A percentile compares a stretch with the other conserved stretches of the same genome.
These are phyloP conservation scores for Prototheca wickerhamii DNA, from an alignment of 163 green algal genomes.

Conservation along the genomic window DNA sequence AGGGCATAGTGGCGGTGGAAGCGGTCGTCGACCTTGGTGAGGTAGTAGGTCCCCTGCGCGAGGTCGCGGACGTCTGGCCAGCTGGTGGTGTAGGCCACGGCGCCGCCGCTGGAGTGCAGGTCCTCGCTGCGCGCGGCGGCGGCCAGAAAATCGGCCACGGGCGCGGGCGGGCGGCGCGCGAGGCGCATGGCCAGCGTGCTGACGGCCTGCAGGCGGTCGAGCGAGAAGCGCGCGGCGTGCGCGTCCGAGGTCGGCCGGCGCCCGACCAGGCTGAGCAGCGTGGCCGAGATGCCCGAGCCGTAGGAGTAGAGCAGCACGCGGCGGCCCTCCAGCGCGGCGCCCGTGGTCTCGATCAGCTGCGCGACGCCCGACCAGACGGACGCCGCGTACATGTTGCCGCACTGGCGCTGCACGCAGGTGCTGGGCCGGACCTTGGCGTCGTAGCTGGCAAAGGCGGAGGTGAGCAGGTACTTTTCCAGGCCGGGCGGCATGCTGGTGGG, in stretches of 20 bases:
- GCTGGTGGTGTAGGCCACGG: slow-evolving; percentile 9
- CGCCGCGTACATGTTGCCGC: slow-evolving; percentile 78
- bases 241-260: slow-evolving; percentile 8
- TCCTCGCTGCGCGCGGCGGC: slow-evolving; percentile 17
- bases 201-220: slow-evolving; percentile 3
- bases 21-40: slow-evolving; percentile 28
- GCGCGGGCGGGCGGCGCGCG: slow-evolving; percentile 6
- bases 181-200: slow-evolving; percentile 28
- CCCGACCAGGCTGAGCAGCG: slow-evolving; percentile 46
- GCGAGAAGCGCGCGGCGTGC: not conserved
- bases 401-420: slow-evolving; percentile 28
- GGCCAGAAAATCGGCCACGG: slow-evolving; percentile 23
- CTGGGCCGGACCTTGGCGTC: slow-evolving; percentile 39
- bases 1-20: slow-evolving; percentile 22
- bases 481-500: slow-evolving; percentile 6
- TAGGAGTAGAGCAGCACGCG: slow-evolving; percentile 73
- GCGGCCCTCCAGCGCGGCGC: slow-evolving; percentile 35
- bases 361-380: slow-evolving; percentile 65
- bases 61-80: slow-evolving; percentile 11
- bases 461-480: slow-evolving; percentile 35
- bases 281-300: slow-evolving; percentile 56
- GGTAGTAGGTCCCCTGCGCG: slow-evolving; percentile 32
- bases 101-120: not conserved
- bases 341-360: slow-evolving; percentile 30
- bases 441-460: slow-evolving; percentile 15